These are phyloP conservation scores for Malassezia furfur DNA, from an alignment of 1,284 basidiomycete species.

Conservation along the genomic window DNA sequence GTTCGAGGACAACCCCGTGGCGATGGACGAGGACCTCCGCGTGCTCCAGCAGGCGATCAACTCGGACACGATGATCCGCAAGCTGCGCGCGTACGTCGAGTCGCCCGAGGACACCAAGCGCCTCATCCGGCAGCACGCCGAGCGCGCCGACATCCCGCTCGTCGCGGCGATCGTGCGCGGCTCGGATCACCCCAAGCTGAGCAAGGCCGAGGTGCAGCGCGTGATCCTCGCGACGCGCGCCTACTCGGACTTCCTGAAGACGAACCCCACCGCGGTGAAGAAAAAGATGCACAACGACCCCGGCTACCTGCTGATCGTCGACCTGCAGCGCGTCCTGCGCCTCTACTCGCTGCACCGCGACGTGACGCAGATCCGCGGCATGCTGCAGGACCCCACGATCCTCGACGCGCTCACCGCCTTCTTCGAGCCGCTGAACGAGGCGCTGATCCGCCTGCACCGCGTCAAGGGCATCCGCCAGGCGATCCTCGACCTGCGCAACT, in stretches of 20 bases:
- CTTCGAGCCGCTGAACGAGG: constrained; percentile 37
- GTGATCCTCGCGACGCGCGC: constrained; percentile 36
- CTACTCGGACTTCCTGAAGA: constrained; percentile 34
- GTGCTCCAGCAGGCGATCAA: constrained; percentile 30
- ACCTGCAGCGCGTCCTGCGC: constrained; percentile 36
- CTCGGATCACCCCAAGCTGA: constrained; percentile 38
- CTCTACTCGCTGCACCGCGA: constrained; percentile 39
- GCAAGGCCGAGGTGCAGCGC: constrained; percentile 37
- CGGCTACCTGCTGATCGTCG: constrained; percentile 31
- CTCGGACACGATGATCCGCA: constrained; percentile 36
- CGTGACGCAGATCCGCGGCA: constrained; percentile 38
- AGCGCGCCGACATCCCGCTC: constrained; percentile 35
- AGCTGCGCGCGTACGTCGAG: constrained; percentile 37
- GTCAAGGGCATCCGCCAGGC: constrained; percentile 27
- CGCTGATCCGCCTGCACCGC: constrained; percentile 32
- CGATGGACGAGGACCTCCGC: constrained; percentile 33
- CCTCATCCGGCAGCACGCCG: constrained; percentile 37
- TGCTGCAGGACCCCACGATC: constrained; percentile 35
- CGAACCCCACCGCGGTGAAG: constrained; percentile 25
- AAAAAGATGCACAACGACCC: constrained; percentile 33
- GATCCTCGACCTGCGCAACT: constrained; percentile 25
- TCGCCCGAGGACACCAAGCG: constrained; percentile 40
- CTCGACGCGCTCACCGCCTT: constrained; percentile 26
- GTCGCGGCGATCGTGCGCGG: constrained; percentile 44
- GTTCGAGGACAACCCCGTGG: constrained; percentile 38